Conservation (phyloP, 176 grass and related monocot genomes). For the Lolium multiflorum region DNA sequence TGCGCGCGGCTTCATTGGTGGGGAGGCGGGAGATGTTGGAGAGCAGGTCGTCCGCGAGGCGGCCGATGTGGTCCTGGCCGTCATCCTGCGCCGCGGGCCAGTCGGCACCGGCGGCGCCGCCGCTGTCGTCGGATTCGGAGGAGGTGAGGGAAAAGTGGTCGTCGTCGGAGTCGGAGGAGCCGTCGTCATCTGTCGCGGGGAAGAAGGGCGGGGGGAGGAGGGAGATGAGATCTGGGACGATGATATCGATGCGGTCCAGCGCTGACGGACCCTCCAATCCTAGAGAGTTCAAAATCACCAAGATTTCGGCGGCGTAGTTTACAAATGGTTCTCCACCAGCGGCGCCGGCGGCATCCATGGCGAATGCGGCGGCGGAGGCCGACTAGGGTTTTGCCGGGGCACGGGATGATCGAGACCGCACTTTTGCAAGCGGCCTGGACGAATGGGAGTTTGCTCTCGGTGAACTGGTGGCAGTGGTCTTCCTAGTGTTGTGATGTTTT, state of each 20-base stretch:
- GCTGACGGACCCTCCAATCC: neutral
- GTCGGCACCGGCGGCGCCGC: neutral
- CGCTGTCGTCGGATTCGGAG: neutral
- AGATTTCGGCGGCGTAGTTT: neutral
- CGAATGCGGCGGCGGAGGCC: neutral
- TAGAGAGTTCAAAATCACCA: neutral
- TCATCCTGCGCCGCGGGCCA: neutral
- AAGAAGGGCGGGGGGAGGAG: neutral
- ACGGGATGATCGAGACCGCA: neutral
- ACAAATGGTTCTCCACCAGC: neutral
- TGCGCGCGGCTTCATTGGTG: conserved; percentile 6
- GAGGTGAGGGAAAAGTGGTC: conserved; percentile 2
- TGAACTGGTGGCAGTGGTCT: too few relatives aligned
- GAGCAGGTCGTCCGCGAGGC: conserved; percentile 10
- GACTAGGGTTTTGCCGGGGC: conserved; percentile 9
- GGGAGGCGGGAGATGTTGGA: conserved; percentile 25
- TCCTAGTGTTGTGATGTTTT: too few relatives aligned
- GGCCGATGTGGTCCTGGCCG: conserved; percentile 26
- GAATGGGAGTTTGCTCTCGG: neutral
- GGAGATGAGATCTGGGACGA: conserved; percentile 8
- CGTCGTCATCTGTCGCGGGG: neutral
- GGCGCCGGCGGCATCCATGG: conserved; percentile 4
- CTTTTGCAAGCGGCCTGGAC: too few relatives aligned
- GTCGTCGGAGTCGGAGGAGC: neutral
- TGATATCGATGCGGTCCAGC: neutral